Base-by-base conservation (phyloP, 208 protist species). In the Wallacemonas rigidus region DNA sequence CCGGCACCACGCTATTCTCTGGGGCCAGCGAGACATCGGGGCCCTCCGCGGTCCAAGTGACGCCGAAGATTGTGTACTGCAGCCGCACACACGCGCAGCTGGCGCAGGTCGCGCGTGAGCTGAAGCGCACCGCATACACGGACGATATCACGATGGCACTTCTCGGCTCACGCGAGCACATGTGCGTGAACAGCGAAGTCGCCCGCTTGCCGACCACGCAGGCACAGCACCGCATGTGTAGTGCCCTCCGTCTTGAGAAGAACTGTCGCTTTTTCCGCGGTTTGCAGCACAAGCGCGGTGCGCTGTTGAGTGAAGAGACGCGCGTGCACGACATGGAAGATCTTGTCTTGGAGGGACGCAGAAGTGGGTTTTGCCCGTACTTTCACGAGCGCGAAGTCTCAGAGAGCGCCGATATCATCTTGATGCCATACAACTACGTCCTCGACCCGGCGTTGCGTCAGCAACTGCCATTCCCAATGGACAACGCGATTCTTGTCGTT, bases 361-460 rank as follows among this genome's bases (percentile, higher is more conserved):
- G 80, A 15, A 71, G 71, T 39, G 81, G 74, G 14, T 95, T 98
- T 72, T 99, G 98, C 79, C 98, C 98, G 12, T 99, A 98, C 75
- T 99, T 90, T 84, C 85, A 90, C 14, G 83, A 97, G 48, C 87
- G 96, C 35, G 94, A 97, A 15, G 72, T 81, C 9, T 63, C 89
- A 40, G 85, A 87, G 38, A 80, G 76, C 4, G 92, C 98, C 4
- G 93, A 99, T 67, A 69, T 99, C n/a, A 82, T 99, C 3, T 97
- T 99, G 69, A 85, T 98, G 83, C 98, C 98, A 17, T 99, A 99
- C 86, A 99, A 99, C 87, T 99, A 99, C 77, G 62, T 99, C 0
- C 83, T 99, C 45, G 98, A 99, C 73, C 74, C 87, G 2, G 67
- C 57, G 1, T 80, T 98, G 40, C 86, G 96, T 17, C 91, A 91